Conservation (phyloP, 306 rosid genomes). For the Vigna radiata region DNA sequence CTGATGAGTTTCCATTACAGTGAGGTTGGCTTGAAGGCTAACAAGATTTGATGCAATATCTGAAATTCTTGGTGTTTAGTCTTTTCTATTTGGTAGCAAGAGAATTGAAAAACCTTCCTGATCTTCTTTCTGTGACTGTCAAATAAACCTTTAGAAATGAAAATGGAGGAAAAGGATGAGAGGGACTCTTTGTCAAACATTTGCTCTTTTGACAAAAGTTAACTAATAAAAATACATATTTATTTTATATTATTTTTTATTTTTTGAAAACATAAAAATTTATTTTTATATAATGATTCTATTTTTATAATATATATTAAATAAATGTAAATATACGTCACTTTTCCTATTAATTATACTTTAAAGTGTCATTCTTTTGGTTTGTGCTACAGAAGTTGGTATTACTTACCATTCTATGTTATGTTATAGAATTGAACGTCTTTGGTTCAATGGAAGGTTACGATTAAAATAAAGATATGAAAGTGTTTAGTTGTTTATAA, state of each 20-base stretch:
- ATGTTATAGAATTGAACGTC: too few species aligned
- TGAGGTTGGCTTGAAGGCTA: conserved; percentile 43
- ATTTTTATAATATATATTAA: too few species aligned
- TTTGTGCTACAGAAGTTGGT: too few species aligned
- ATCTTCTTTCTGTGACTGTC: conserved; percentile 48
- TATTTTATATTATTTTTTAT: too few species aligned
- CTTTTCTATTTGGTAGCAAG: conserved; percentile 42
- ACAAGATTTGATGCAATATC: conserved; percentile 48
- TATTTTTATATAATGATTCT: background rate
- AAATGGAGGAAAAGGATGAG: conserved; percentile 54
- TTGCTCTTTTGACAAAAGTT: conserved; percentile 38
- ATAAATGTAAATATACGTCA: too few species aligned
- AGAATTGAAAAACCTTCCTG: background rate
- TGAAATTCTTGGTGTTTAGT: conserved; percentile 46
- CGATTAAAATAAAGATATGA: too few species aligned
- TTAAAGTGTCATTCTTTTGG: background rate
- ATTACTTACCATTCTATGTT: too few species aligned
- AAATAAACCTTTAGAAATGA: conserved; percentile 37
- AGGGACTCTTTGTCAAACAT: conserved; percentile 50
- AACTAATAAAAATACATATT: too few species aligned
- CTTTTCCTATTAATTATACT: too few species aligned
- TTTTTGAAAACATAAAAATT: background rate
- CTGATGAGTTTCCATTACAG: conserved; percentile 62
- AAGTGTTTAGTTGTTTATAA: too few species aligned
- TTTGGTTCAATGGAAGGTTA: too few species aligned